Conservation (phyloP, 352 stramenopile genomes). For the Globisporangium takayamanum region DNA sequence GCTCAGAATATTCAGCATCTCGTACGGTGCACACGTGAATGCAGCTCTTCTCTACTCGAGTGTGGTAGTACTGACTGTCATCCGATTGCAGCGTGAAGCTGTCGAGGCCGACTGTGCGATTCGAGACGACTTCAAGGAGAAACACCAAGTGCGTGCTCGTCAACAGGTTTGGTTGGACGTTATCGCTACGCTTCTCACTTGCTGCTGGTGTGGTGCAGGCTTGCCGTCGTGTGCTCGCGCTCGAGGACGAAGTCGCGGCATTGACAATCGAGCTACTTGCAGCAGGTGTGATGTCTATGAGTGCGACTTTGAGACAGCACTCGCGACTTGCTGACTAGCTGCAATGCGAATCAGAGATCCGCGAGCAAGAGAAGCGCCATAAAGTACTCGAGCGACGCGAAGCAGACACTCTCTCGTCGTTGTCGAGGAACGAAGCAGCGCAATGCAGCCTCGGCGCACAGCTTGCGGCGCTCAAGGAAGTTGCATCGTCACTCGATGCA, state of each 20-base stretch:
- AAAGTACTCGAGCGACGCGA: background rate
- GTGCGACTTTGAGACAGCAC: no score
- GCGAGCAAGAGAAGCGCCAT: background rate
- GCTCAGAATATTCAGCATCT: slow-evolving; percentile 8
- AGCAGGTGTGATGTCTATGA: background rate
- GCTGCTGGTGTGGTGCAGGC: background rate
- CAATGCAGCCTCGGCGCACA: background rate
- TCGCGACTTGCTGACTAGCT: no score
- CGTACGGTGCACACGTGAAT: background rate
- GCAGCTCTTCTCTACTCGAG: background rate
- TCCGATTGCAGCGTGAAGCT: background rate
- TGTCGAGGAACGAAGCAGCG: background rate
- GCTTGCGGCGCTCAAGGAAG: background rate
- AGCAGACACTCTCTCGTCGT: background rate
- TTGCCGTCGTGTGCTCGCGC: no score
- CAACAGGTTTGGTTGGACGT: no score
- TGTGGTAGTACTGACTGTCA: background rate
- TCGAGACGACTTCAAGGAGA: background rate
- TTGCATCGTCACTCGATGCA: background rate
- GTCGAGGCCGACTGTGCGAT: background rate
- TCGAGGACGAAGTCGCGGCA: background rate
- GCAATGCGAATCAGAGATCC: background rate
- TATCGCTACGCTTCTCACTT: background rate
- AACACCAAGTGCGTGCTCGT: background rate
- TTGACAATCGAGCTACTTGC: background rate